Evolutionary conservation across 805 yeast species (phyloP).

Genomic region (Myxozyma neotropica): DNA sequence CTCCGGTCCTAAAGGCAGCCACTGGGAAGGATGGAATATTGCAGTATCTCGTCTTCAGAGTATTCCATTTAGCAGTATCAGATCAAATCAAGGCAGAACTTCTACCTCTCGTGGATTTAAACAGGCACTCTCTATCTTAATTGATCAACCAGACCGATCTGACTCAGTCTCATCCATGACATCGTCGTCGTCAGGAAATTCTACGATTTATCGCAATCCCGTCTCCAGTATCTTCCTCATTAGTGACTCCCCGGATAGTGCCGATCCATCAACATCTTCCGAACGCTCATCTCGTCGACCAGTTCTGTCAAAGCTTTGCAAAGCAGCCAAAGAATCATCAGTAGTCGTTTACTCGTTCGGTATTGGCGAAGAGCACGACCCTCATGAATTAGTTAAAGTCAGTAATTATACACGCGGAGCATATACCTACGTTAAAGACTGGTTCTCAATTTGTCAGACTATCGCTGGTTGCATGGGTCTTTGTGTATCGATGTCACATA

Average conservation of each 20-base stretch:
- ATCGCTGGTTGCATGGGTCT: constrained; percentile 30
- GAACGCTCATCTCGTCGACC: neutral
- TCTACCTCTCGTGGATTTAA: constrained; percentile 8
- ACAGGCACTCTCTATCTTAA: constrained; percentile 18
- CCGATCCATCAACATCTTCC: neutral
- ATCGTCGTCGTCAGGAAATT: neutral
- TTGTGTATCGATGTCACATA: constrained; percentile 25
- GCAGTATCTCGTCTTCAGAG: constrained; percentile 6
- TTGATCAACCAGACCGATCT: neutral
- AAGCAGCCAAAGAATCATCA: neutral
- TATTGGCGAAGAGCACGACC: constrained; percentile 31
- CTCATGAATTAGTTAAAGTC: constrained; percentile 27
- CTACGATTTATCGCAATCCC: constrained; percentile 1
- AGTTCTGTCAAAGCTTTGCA: constrained; percentile 2
- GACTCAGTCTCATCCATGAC: neutral
- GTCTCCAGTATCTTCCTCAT: constrained; percentile 10
- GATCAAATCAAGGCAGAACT: neutral
- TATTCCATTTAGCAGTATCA: neutral
- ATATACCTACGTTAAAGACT: constrained; percentile 33
- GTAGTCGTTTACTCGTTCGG: constrained; percentile 36
- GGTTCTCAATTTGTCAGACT: constrained; percentile 29
- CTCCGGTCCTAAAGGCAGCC: constrained; percentile 9
- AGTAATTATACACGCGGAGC: constrained; percentile 31
- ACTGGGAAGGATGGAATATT: constrained; percentile 23
- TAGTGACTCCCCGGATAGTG: constrained; percentile 6